Conservation (phyloP, 2,329 filamentous ascomycete genomes). For the Verticillium dahliae region DNA sequence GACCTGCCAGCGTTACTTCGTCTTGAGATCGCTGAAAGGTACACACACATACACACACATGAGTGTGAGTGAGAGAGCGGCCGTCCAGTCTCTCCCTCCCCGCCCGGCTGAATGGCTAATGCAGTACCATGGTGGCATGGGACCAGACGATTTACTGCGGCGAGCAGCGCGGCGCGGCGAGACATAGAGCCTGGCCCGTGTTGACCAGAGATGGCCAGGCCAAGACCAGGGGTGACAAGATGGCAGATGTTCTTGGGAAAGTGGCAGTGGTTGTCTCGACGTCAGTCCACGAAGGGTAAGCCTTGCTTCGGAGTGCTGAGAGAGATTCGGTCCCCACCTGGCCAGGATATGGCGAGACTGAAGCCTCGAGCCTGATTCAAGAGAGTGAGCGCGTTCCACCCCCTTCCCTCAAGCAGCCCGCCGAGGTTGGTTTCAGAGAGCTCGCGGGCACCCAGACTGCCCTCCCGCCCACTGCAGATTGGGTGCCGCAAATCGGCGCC, state of each 20-base stretch:
- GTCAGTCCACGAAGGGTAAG: background rate
- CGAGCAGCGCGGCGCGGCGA: constrained; percentile 12
- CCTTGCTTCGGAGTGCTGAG: background rate
- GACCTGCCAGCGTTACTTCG: background rate
- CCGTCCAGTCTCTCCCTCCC: background rate
- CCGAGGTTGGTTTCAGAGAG: background rate
- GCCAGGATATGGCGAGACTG: background rate
- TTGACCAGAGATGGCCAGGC: constrained; percentile 7
- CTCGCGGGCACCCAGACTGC: background rate
- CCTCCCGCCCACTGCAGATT: background rate
- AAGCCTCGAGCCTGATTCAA: background rate
- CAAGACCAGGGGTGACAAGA: constrained; percentile 2
- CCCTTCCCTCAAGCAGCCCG: background rate
- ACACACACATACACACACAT: background rate
- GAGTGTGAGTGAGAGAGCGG: background rate
- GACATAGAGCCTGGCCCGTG: constrained; percentile 19
- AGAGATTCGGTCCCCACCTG: background rate
- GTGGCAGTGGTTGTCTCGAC: background rate
- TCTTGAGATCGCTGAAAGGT: background rate
- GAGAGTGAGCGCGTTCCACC: background rate
- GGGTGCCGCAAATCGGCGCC: background rate
- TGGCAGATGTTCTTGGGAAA: constrained; percentile 3
- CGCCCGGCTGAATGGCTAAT: constrained; percentile 1
- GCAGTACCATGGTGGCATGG: background rate
- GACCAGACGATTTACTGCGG: background rate